Evolutionary conservation across 148 eudicot genomes (phyloP).

Genomic region (Fagopyrum homotropicum): DNA sequence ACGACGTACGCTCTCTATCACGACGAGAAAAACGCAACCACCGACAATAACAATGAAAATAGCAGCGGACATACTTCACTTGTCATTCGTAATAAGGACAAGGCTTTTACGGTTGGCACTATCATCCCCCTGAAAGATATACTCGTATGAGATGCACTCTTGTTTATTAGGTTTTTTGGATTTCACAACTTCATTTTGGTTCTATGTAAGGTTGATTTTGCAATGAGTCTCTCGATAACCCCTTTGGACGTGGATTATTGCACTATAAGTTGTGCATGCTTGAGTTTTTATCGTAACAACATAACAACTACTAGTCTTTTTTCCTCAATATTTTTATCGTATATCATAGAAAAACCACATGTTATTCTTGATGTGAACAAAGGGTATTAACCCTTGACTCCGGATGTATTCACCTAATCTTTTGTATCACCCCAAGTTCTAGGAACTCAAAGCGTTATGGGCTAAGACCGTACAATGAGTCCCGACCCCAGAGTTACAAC

Average conservation of each 20-base stretch:
- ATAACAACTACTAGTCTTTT: too few species aligned
- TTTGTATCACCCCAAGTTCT: too few species aligned
- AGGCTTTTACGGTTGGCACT: slow-evolving; percentile 10
- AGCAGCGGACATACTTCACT: not conserved
- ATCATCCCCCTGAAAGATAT: slow-evolving; percentile 33
- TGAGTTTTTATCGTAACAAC: too few species aligned
- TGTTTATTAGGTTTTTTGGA: not conserved
- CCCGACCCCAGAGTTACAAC: too few species aligned
- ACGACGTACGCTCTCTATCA: slow-evolving; percentile 17
- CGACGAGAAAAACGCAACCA: not conserved
- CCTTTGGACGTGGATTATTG: not conserved
- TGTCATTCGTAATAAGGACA: slow-evolving; percentile 25
- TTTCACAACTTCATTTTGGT: not conserved
- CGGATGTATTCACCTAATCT: too few species aligned
- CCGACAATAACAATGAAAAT: not conserved
- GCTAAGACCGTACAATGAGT: too few species aligned
- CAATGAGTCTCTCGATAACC: not conserved
- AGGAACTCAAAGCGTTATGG: too few species aligned
- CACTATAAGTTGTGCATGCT: not conserved
- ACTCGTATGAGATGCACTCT: slow-evolving; percentile 12
- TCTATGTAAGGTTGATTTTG: not conserved
- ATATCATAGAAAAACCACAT: too few species aligned
- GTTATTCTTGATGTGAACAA: too few species aligned
- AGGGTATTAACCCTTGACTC: too few species aligned
- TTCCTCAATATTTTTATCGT: too few species aligned